Conservation (phyloP, 1,284 basidiomycete species). For the Rhodotorula sp. region DNA sequence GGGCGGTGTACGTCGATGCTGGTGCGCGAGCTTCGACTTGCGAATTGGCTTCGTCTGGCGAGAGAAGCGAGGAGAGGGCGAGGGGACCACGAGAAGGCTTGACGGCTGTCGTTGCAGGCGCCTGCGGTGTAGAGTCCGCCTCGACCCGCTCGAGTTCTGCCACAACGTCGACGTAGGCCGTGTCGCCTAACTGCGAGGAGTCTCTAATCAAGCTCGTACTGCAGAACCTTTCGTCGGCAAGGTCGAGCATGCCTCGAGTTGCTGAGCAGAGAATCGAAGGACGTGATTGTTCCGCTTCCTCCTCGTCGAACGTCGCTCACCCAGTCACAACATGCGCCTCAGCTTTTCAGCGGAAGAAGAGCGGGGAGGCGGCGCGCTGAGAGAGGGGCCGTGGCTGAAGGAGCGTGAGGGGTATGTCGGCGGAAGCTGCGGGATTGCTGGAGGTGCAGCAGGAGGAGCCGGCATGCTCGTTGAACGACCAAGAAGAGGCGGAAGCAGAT, state of each 20-base stretch:
- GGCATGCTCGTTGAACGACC: too few relatives aligned
- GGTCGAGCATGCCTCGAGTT: background rate
- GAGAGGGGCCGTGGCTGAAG: too few relatives aligned
- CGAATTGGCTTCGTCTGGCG: too few relatives aligned
- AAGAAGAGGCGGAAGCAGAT: too few relatives aligned
- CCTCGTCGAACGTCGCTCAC: background rate
- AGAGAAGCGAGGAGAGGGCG: background rate
- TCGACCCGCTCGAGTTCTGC: too few relatives aligned
- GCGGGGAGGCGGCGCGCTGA: background rate
- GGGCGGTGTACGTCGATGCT: background rate
- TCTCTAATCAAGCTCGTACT: background rate
- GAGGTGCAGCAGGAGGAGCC: too few relatives aligned
- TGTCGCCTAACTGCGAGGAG: too few relatives aligned
- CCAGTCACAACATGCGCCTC: conserved; percentile 2
- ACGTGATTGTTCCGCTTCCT: background rate
- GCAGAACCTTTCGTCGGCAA: background rate
- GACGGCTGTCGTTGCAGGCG: too few relatives aligned
- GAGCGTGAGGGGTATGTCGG: too few relatives aligned
- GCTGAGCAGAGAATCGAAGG: background rate
- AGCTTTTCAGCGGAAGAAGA: background rate
- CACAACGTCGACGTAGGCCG: too few relatives aligned
- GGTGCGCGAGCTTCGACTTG: background rate
- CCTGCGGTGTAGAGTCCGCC: too few relatives aligned
- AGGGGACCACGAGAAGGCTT: background rate
- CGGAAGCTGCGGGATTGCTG: too few relatives aligned